Evolutionary conservation across 2,329 filamentous ascomycete species (phyloP).

Genomic region (Truncatella angustata): DNA sequence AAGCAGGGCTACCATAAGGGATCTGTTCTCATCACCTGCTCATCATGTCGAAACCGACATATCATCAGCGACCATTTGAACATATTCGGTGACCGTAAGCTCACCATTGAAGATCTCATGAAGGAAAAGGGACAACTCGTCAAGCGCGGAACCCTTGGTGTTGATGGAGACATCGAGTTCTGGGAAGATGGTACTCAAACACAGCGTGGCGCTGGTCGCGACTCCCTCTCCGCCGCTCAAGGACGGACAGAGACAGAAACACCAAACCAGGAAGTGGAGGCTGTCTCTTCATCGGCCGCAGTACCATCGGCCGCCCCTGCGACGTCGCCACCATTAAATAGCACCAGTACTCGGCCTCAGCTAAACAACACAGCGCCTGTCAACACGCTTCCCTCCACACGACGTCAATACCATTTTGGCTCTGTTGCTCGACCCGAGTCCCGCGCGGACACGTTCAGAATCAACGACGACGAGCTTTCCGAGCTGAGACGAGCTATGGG

Average conservation of each 20-base stretch:
- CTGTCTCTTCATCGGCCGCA: background rate
- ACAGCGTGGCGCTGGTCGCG: constrained; percentile 1
- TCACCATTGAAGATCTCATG: constrained; percentile 77
- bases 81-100: constrained; percentile 69
- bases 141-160: constrained; percentile 67
- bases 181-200: constrained; percentile 71
- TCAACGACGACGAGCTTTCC: background rate
- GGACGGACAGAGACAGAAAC: background rate
- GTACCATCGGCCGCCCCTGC: background rate
- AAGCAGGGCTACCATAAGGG: constrained; percentile 96
- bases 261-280: background rate
- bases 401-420: constrained; percentile 18
- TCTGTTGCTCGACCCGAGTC: background rate
- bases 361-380: background rate
- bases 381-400: constrained; percentile 20
- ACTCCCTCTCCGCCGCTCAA: no score
- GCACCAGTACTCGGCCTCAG: background rate
- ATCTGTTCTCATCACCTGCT: constrained; percentile 85
- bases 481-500: background rate
- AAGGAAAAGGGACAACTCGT: constrained; percentile 71
- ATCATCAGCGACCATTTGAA: constrained; percentile 85
- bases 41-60: constrained; percentile 81
- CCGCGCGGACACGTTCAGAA: background rate
- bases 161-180: constrained; percentile 87
- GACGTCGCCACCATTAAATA: background rate